These are phyloP conservation scores for Trapa bicornis DNA, from an alignment of 345 rosid genomes.

Conservation along the genomic window DNA sequence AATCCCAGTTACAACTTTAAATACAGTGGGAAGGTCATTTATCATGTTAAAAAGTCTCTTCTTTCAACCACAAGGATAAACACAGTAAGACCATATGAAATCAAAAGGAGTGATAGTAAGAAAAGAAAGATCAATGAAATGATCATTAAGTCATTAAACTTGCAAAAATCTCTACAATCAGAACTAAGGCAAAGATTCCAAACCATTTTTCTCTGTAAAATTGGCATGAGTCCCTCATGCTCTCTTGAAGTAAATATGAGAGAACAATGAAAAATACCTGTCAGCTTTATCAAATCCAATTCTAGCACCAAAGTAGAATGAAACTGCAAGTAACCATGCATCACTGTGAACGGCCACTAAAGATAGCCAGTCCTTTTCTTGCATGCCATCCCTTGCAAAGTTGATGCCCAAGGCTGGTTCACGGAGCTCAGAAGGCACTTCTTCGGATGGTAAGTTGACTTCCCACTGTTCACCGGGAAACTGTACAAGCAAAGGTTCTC, in stretches of 20 bases:
- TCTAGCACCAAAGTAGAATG: slow-evolving; percentile 85
- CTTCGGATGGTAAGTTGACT: slow-evolving; percentile 86
- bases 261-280: slow-evolving; percentile 29
- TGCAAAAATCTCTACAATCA: too few species aligned
- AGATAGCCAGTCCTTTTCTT: slow-evolving; percentile 76
- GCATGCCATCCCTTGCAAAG: slow-evolving; percentile 94
- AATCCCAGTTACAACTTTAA: slow-evolving; percentile 48
- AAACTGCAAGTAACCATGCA: slow-evolving; percentile 84
- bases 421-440: slow-evolving; percentile 90
- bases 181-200: too few species aligned
- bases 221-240: too few species aligned
- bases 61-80: slow-evolving; percentile 26
- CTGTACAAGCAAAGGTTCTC: slow-evolving; percentile 82
- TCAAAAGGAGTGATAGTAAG: not conserved
- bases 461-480: slow-evolving; percentile 82
- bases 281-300: slow-evolving; percentile 82
- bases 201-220: too few species aligned
- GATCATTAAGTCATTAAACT: too few species aligned
- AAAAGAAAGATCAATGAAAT: too few species aligned
- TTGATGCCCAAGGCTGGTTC: slow-evolving; percentile 93
- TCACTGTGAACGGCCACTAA: slow-evolving; percentile 73
- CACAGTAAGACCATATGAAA: not conserved
- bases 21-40: slow-evolving; percentile 53
- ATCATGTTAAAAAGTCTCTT: slow-evolving; percentile 55
- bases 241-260: too few species aligned